Percentiles rank a stretch among this genome's conserved stretches.
Conservation (phyloP, 805 yeast genomes). For the Tetrapisispora pingtungensis region DNA sequence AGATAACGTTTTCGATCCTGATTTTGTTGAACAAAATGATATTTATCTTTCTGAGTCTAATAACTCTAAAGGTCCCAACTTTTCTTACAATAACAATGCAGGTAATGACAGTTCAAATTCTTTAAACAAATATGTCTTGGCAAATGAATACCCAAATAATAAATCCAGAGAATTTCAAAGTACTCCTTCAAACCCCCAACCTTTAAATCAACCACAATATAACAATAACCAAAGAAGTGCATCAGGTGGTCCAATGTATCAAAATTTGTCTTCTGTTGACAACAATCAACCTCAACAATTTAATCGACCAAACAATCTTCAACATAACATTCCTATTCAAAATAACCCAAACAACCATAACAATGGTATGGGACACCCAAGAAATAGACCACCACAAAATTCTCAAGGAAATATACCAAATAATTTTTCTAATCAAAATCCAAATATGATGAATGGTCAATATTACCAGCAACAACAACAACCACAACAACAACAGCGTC, state of each 20-base stretch:
- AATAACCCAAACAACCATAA: neutral
- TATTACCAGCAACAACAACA: neutral
- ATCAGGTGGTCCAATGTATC: conserved; percentile 1
- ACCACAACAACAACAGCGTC: neutral
- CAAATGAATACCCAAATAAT: neutral
- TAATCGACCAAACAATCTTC: neutral
- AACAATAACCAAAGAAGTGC: neutral
- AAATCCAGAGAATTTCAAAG: neutral
- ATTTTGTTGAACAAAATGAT: conserved; percentile 21
- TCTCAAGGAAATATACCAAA: neutral
- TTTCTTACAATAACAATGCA: neutral
- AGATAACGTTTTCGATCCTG: conserved; percentile 22
- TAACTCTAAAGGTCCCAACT: neutral
- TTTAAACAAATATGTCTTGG: neutral
- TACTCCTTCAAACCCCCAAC: neutral
- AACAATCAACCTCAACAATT: neutral
- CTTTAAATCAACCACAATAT: conserved; percentile 2
- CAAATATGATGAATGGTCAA: neutral
- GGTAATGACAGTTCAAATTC: neutral
- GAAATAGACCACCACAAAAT: neutral
- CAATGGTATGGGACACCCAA: neutral
- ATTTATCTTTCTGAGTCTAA: conserved; percentile 3
- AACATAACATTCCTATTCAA: neutral
- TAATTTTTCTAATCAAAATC: neutral
- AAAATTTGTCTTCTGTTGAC: neutral